Percentiles rank a stretch among this genome's conserved stretches.
These are phyloP conservation scores for Boletus pseudo-olivaceus DNA, from an alignment of 768 basidiomycete species.

Conservation along the genomic window DNA sequence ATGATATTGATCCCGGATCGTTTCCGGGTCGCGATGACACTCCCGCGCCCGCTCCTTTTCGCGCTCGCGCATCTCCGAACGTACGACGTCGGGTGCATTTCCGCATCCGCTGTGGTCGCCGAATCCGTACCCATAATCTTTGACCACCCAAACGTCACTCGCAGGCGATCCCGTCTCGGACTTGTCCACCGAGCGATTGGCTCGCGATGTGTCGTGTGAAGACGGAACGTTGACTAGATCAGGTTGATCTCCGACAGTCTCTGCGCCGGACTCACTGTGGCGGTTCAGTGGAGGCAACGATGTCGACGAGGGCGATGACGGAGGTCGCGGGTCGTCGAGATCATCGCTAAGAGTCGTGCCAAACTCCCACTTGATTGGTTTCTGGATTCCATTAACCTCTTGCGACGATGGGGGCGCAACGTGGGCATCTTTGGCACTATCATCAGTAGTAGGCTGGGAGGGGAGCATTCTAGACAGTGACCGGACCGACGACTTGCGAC, in stretches of 20 bases:
- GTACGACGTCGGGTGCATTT: conserved; percentile 29
- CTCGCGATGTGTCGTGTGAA: not conserved
- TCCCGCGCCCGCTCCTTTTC: conserved; percentile 20
- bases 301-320: not conserved
- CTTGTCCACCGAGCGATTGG: conserved; percentile 4
- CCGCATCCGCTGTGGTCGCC: conserved; percentile 42
- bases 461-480: conserved; percentile 12
- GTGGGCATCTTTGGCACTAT: not conserved
- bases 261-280: not conserved
- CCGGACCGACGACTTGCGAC: conserved; percentile 24
- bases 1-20: conserved; percentile 9
- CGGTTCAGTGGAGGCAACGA: not conserved
- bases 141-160: conserved; percentile 50
- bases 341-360: conserved; percentile 39
- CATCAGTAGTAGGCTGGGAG: not conserved
- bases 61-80: conserved; percentile 30
- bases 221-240: not conserved
- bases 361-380: conserved; percentile 51
- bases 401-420: not conserved
- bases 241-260: not conserved
- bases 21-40: conserved; percentile 14
- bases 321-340: conserved; percentile 1
- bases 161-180: conserved; percentile 15
- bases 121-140: conserved; percentile 64
- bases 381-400: conserved; percentile 12